Conservation (phyloP, 176 grass and related monocot species). For the Cocos nucifera region DNA sequence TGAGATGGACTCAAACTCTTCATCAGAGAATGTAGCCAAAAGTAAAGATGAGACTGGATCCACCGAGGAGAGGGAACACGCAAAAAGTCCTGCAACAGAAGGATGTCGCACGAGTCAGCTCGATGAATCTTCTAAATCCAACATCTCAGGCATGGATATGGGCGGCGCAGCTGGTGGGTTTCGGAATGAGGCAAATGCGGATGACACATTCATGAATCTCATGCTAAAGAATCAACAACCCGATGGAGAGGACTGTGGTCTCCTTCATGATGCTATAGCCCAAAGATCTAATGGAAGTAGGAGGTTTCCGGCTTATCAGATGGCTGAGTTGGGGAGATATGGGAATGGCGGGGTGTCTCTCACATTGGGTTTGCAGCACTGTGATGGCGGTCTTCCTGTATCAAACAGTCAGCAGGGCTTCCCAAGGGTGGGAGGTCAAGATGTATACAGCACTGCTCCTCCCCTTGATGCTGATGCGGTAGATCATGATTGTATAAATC, state of each 20-base stretch:
- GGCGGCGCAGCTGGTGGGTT: conserved; percentile 31
- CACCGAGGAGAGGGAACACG: conserved; percentile 53
- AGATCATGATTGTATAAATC: conserved; percentile 28
- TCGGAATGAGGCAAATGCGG: conserved; percentile 34
- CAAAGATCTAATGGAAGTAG: conserved; percentile 28
- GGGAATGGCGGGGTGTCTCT: conserved; percentile 53
- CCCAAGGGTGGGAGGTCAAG: conserved; percentile 29
- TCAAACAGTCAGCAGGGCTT: conserved; percentile 42
- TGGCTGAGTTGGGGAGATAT: conserved; percentile 50
- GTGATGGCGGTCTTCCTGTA: conserved; percentile 37
- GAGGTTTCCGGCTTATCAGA: conserved; percentile 56
- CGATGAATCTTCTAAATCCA: conserved; percentile 39
- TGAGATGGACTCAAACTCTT: conserved; percentile 77
- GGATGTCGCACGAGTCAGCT: conserved; percentile 41
- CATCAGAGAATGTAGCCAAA: conserved; percentile 50
- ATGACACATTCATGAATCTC: conserved; percentile 88
- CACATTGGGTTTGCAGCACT: conserved; percentile 78
- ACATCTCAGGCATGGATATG: conserved; percentile 22
- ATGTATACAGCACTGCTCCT: conserved; percentile 37
- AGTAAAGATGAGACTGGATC: conserved; percentile 48
- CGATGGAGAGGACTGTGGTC: conserved; percentile 25
- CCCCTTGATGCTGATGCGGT: conserved; percentile 19
- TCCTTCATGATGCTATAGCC: conserved; percentile 39
- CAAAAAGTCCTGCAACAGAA: conserved; percentile 40
- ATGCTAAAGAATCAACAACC: conserved; percentile 62